Conservation (phyloP, 1,284 basidiomycete genomes). For the Pholiota adiposa region DNA sequence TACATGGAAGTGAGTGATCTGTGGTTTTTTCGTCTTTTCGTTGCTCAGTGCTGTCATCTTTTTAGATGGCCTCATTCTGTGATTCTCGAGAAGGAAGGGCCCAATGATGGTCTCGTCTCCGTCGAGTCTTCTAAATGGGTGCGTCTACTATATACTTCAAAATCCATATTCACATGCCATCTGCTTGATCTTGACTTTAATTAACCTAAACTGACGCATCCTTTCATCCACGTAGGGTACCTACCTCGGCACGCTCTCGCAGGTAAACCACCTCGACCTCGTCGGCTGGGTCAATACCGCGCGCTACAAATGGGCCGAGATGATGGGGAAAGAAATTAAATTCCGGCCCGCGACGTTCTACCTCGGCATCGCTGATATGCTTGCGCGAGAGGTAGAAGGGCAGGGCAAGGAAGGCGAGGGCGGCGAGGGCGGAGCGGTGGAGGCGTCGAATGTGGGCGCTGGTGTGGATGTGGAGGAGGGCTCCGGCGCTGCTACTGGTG, state of each 20-base stretch:
- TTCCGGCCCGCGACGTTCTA: slow-evolving; percentile 92
- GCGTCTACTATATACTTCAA: slow-evolving; percentile 21
- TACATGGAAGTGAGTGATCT: slow-evolving; percentile 67
- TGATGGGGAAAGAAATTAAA: slow-evolving; percentile 86
- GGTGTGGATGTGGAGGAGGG: slow-evolving; percentile 15
- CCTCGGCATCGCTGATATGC: slow-evolving; percentile 75
- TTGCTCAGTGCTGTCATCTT: neutral
- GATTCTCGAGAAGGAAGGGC: slow-evolving; percentile 87
- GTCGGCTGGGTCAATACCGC: slow-evolving; percentile 86
- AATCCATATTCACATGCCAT: neutral
- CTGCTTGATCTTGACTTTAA: too few relatives aligned
- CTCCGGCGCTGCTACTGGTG: neutral
- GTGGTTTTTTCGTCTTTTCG: neutral
- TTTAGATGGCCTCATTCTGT: slow-evolving; percentile 78
- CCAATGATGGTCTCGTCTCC: slow-evolving; percentile 91
- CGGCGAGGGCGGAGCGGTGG: neutral
- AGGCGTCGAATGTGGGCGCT: slow-evolving; percentile 8
- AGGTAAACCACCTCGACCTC: slow-evolving; percentile 93
- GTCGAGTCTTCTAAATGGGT: slow-evolving; percentile 85
- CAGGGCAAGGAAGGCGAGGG: slow-evolving; percentile 18
- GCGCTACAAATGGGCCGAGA: slow-evolving; percentile 84
- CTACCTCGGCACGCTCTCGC: slow-evolving; percentile 84
- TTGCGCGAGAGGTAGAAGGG: slow-evolving; percentile 71
- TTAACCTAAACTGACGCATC: neutral
- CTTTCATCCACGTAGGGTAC: slow-evolving; percentile 55